Evolutionary conservation across 495 filamentous ascomycete species (phyloP), one percentile per base, ranked within the genome.

Genomic region (Tricharina praecox): DNA sequence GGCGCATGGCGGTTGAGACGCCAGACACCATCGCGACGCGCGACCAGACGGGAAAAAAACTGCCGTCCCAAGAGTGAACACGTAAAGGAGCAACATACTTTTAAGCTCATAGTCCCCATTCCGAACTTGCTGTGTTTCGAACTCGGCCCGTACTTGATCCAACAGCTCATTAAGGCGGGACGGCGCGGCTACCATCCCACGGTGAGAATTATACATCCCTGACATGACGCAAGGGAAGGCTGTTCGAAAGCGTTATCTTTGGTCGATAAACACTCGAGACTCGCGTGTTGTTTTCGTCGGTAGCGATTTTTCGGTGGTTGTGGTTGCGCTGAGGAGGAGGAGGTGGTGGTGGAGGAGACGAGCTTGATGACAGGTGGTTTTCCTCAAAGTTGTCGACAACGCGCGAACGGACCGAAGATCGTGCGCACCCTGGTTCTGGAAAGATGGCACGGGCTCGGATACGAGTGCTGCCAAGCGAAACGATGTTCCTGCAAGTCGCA

Each of bases 121-220:
- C 56, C 80, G 70, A 55, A 76, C 70, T 28, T 78, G 70, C 61
- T 93, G 81, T 48, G 67, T 75, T 48, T 95, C 90, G 56, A 94
- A 97, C 64, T 97, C 90, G 61, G 71, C 68, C 54, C 92, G 78
- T 53, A 97, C 75, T 55, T 85, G 78, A 35, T 95, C 88, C 56
- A 97, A 69, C 52, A 95, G 73, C 68, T 97, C 90, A 52, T 76
- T 84, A 53, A 96, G 68, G 46, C 90, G 86, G 68, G 77, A 79
- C 55, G 79, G 72, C 53, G 68, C 72, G 53, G 75, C 76, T 56
- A 78, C 79, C 71, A 93, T 77, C 55, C 79, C 81, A 62, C 85
- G 83, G 26, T 39, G 84, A 51, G 80, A 70, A 67, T 80, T 84
- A 63, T 96, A 94, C 87, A 97, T 60, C 37, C 45, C 94, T 49